Evolutionary conservation across 805 yeast species (phyloP).

Genomic region (Sugiyamaella qingdaonensis): DNA sequence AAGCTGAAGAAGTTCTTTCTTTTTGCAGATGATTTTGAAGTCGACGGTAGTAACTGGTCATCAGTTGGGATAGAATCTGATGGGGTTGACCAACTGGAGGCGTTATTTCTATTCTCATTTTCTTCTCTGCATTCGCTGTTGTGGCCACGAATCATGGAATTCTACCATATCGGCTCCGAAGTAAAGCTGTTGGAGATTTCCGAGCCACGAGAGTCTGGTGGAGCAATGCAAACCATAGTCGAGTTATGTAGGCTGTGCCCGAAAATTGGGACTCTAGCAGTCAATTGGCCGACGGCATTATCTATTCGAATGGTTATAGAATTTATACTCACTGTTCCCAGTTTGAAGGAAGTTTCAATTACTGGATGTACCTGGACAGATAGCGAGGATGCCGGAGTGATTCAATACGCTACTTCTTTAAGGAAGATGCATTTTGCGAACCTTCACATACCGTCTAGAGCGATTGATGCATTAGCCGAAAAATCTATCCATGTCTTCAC

Average conservation of each 20-base stretch:
- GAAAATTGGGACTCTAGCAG: not conserved
- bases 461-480: not conserved
- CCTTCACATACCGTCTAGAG: not conserved
- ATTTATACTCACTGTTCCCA: not conserved
- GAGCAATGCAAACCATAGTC: not conserved
- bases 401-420: not conserved
- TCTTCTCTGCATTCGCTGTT: not conserved
- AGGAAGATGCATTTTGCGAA: not conserved
- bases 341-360: not conserved
- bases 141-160: slow-evolving; percentile 1
- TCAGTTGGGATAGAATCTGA: not conserved
- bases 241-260: not conserved
- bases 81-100: not conserved
- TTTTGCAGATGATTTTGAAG: slow-evolving; percentile 2
- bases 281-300: not conserved
- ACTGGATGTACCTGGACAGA: not conserved
- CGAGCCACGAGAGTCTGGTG: not conserved
- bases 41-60: not conserved
- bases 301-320: not conserved
- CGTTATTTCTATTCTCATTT: not conserved
- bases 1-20: slow-evolving; percentile 2
- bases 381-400: not conserved
- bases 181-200: not conserved
- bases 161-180: not conserved
- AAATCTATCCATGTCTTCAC: not conserved